A percentile compares a stretch with the other conserved stretches of the same genome.
phyloP scores from a whole-genome alignment of 2,329 filamentous ascomycete genomes.

The Amauroascus niger region DNA sequence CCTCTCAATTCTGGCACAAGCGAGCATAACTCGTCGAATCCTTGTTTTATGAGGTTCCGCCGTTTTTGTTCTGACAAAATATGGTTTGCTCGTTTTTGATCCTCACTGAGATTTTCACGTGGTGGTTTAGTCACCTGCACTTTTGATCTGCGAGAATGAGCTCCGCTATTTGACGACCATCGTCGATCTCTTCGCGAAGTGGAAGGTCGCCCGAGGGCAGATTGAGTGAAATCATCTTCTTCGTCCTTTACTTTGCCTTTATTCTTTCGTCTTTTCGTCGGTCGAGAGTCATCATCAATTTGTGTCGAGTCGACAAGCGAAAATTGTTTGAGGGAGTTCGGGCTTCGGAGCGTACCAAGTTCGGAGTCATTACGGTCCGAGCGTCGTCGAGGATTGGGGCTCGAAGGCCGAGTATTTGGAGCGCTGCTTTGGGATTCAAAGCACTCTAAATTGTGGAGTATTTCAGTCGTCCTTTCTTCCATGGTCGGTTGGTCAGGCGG shows the following conservation, averaged over 20 bases:
- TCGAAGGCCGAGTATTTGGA: conserved; percentile 51
- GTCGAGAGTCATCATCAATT: conserved; percentile 30
- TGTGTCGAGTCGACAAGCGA: conserved; percentile 10
- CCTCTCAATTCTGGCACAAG: conserved; percentile 65
- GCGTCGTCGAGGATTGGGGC: conserved; percentile 35
- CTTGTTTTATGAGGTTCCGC: conserved; percentile 68
- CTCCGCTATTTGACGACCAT: conserved; percentile 18
- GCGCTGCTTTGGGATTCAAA: conserved; percentile 50
- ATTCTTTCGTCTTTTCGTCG: conserved; percentile 47
- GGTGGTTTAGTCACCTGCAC: conserved; percentile 23
- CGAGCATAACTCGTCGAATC: conserved; percentile 68
- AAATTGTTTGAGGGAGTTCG: background rate
- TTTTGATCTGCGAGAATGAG: conserved; percentile 26
- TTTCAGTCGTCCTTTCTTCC: conserved; percentile 47
- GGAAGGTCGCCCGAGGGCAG: background rate
- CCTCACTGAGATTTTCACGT: conserved; percentile 59
- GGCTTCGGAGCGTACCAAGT: conserved; percentile 2
- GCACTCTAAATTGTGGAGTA: conserved; percentile 49
- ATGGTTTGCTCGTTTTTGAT: conserved; percentile 76
- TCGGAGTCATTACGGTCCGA: conserved; percentile 6
- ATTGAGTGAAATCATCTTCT: conserved; percentile 26
- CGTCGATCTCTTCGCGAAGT: conserved; percentile 11
- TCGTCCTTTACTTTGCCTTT: conserved; percentile 39
- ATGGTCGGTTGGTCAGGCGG: conserved; percentile 48
- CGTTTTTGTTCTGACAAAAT: conserved; percentile 83